A percentile compares a stretch with the other conserved stretches of the same genome.
phyloP scores from a whole-genome alignment of 2,329 filamentous ascomycete genomes.

The Corniculantispora saksenae region DNA sequence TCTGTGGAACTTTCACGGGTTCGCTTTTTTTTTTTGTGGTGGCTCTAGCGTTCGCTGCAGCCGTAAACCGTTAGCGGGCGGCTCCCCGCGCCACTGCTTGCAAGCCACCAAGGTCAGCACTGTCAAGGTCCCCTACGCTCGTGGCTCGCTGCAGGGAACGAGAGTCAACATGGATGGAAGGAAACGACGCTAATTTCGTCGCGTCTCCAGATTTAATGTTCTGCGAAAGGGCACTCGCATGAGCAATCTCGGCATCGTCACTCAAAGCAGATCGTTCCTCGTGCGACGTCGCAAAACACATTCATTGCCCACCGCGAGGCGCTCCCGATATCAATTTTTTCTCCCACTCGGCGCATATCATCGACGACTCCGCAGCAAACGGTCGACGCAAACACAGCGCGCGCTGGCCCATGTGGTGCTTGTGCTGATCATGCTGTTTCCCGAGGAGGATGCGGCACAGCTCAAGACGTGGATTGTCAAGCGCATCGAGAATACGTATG shows the following conservation, averaged over 20 bases:
- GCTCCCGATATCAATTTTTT: not conserved
- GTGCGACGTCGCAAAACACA: not conserved
- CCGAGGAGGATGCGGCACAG: slow-evolving; percentile 60
- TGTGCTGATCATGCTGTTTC: slow-evolving; percentile 56
- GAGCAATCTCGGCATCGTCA: slow-evolving; percentile 5
- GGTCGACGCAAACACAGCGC: slow-evolving; percentile 1
- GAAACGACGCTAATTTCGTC: slow-evolving; percentile 7
- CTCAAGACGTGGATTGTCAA: slow-evolving; percentile 79
- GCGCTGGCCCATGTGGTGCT: slow-evolving; percentile 10
- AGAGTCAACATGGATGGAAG: too few relatives aligned
- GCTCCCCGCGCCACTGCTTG: too few relatives aligned
- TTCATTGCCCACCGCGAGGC: not conserved
- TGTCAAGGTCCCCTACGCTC: too few relatives aligned
- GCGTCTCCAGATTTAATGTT: slow-evolving; percentile 16
- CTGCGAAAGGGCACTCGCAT: not conserved
- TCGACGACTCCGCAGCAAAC: not conserved
- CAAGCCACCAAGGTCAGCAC: too few relatives aligned
- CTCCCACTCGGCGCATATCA: not conserved
- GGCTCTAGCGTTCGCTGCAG: not conserved
- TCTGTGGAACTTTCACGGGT: not conserved
- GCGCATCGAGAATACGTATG: slow-evolving; percentile 73
- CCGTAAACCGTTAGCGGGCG: not conserved
- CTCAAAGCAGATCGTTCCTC: not conserved
- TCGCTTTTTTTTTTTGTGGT: not conserved
- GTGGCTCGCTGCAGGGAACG: not conserved